Evolutionary conservation across 352 stramenopile species (phyloP), one percentile per base, ranked within the genome.

Genomic region (Globisporangium lucens): DNA sequence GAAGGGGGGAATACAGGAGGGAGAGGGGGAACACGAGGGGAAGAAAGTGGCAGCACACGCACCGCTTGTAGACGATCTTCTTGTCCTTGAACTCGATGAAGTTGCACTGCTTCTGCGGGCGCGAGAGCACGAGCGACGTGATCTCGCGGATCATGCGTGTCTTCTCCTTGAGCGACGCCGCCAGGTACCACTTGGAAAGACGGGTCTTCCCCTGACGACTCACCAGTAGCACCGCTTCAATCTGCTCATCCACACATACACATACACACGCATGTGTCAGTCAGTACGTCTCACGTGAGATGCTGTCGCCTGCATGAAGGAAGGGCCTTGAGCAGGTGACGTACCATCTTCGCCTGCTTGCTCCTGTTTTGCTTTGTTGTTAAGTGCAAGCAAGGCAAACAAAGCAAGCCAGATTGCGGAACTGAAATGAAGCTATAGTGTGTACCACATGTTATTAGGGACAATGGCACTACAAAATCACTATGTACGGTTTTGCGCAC

Each of bases 61-160:
- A 96, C 79, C 97, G 82, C 78, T 98, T 93, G 82, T 99, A 99
- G 5, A 99, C 91, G 72, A 99, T 98, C 75, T 99, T 99, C 74
- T 98, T 98, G 61, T 98, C 91, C 73, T 97, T 97, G 83, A 98
- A 98, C 78, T 99, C 97, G 72, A 99, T 98, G 73, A 99, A 99
- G 69, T 95, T 95, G 76, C 82, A 92, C 72, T 95, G 87, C 67
- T 95, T 95, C 55, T 82, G 76, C 61, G 82, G 84, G 9, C 87
- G 87, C 29, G 83, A 91, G 59, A 98, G 81, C 65, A 98, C 91
- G 29, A 97, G 79, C 67, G 87, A 74, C 63, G 88, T 95, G 68
- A 97, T 91, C 65, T 97, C 91, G 66, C 86, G 87, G 68, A 95
- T 90, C 69, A 95, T 93, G 69, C 91, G 88, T 70, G 81, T 86